phyloP scores from a whole-genome alignment of 2,329 filamentous ascomycete species.

The Arthrobotrys megalospora region DNA sequence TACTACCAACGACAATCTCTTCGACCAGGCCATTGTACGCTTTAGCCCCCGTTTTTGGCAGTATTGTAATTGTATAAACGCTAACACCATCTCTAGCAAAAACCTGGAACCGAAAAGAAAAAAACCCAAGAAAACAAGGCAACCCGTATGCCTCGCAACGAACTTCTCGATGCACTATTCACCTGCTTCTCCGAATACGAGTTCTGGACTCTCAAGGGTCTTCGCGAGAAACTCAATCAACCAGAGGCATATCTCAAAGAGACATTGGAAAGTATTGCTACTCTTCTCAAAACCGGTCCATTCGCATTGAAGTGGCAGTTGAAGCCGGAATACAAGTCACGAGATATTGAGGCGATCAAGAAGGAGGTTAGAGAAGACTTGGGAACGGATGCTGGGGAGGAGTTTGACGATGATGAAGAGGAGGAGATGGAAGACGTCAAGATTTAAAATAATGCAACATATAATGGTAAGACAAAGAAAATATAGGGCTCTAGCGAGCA shows the following conservation, averaged over 20 bases:
- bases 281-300: slow-evolving; percentile 83
- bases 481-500: neutral
- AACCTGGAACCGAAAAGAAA: slow-evolving; percentile 72
- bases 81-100: slow-evolving; percentile 68
- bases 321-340: slow-evolving; percentile 77
- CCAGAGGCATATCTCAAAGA: slow-evolving; percentile 94
- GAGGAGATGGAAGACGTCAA: slow-evolving; percentile 70
- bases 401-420: slow-evolving; percentile 69
- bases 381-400: slow-evolving; percentile 69
- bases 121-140: slow-evolving; percentile 84
- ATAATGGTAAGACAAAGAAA: neutral
- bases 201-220: slow-evolving; percentile 93
- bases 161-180: slow-evolving; percentile 88
- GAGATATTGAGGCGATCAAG: slow-evolving; percentile 67
- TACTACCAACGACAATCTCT: slow-evolving; percentile 46
- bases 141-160: slow-evolving; percentile 88
- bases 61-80: neutral
- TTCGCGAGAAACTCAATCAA: slow-evolving; percentile 83
- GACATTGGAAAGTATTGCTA: slow-evolving; percentile 84
- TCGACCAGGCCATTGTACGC: slow-evolving; percentile 24
- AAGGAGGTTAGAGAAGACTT: slow-evolving; percentile 72
- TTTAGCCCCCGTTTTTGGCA: neutral
- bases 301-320: slow-evolving; percentile 90
- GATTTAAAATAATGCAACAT: slow-evolving; percentile 20
- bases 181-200: slow-evolving; percentile 85